Conservation (phyloP, 2,329 filamentous ascomycete species). For the Graphilbum fragrans region DNA sequence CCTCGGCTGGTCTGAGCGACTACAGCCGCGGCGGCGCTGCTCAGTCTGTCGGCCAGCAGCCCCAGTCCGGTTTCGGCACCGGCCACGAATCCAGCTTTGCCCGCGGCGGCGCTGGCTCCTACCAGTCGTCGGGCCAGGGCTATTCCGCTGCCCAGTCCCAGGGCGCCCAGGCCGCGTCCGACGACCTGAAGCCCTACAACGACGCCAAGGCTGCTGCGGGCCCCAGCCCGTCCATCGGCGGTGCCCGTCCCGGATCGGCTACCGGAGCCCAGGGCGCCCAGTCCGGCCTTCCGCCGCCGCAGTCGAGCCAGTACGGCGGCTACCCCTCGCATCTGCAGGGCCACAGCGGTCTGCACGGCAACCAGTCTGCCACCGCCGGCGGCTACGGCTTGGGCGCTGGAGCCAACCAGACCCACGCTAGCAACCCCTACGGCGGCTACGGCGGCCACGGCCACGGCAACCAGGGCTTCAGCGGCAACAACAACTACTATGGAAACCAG, state of each 20-base stretch:
- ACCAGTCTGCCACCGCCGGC: conserved; percentile 26
- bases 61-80: conserved; percentile 39
- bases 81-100: conserved; percentile 40
- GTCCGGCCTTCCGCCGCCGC: conserved; percentile 41
- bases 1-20: conserved; percentile 35
- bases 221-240: conserved; percentile 43
- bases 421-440: conserved; percentile 41
- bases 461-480: conserved; percentile 31
- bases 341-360: conserved; percentile 42
- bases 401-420: conserved; percentile 39
- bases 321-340: conserved; percentile 42
- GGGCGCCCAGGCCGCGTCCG: conserved; percentile 27
- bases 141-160: conserved; percentile 39
- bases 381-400: conserved; percentile 42
- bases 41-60: conserved; percentile 26
- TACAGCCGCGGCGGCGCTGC: conserved; percentile 38
- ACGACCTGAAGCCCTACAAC: conserved; percentile 48
- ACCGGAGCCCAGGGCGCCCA: conserved; percentile 40
- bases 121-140: conserved; percentile 39
- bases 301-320: conserved; percentile 39
- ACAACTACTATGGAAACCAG: conserved; percentile 34
- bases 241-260: conserved; percentile 45
- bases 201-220: conserved; percentile 41
- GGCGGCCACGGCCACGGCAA: conserved; percentile 33
- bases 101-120: conserved; percentile 34